phyloP scores from a whole-genome alignment of 148 eudicot genomes.

The Dianthus caryophyllus region DNA sequence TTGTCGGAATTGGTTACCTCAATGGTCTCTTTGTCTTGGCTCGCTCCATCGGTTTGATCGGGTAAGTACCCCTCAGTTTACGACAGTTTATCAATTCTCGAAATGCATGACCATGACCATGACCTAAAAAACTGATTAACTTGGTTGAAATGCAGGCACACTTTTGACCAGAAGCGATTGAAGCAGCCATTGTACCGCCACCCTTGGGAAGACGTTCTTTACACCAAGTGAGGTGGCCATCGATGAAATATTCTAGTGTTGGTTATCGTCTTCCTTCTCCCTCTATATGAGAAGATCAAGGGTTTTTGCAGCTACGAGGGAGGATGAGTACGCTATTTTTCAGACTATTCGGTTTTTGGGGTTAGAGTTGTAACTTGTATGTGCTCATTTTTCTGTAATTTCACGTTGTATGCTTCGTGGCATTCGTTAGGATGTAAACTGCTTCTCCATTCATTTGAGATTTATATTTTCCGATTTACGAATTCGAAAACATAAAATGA shows the following conservation, averaged over 20 bases:
- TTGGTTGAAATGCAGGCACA: conserved; percentile 60
- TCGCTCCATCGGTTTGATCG: conserved; percentile 93
- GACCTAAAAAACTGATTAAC: background rate
- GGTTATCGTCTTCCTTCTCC: background rate
- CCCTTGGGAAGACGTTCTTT: conserved; percentile 99
- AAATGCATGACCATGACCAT: no score
- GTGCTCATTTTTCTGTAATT: conserved; percentile 14
- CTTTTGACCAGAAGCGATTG: conserved; percentile 97
- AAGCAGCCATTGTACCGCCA: conserved; percentile 99
- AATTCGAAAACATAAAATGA: no score
- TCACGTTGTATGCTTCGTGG: background rate
- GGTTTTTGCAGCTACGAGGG: conserved; percentile 13
- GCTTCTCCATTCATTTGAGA: no score
- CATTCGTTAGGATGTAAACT: no score
- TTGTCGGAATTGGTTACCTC: conserved; percentile 89
- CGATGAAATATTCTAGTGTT: conserved; percentile 14
- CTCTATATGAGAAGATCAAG: background rate
- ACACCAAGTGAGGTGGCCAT: conserved; percentile 66
- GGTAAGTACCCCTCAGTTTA: conserved; percentile 47
- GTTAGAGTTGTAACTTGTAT: conserved; percentile 24
- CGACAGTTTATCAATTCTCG: background rate
- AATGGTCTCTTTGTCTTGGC: conserved; percentile 97
- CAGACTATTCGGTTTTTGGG: background rate
- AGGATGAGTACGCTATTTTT: background rate
- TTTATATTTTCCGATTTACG: no score